Conservation (phyloP, 2,329 filamentous ascomycete genomes). For the Tolypocladium ophioglossoides region DNA sequence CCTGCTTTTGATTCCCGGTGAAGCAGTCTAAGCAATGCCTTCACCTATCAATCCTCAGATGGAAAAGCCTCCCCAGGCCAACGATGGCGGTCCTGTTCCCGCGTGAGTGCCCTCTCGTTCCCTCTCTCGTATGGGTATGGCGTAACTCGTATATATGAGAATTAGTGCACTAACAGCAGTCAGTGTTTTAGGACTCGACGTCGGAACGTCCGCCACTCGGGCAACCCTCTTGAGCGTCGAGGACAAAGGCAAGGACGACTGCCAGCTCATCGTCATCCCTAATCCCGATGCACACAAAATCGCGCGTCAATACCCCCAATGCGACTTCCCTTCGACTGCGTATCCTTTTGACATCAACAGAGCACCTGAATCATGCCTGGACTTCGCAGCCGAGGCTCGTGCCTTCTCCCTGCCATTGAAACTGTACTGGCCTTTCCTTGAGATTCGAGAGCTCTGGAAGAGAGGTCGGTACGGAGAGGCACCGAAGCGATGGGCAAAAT, state of each 20-base stretch:
- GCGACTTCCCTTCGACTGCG: background rate
- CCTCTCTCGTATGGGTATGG: background rate
- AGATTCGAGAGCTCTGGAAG: too few relatives aligned
- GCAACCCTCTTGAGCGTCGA: background rate
- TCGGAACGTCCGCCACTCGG: too few relatives aligned
- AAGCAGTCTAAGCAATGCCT: background rate
- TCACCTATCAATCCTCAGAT: background rate
- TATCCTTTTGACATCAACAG: background rate
- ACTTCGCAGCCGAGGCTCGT: too few relatives aligned
- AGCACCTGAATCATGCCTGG: background rate
- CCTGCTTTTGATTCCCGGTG: background rate
- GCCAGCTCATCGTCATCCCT: background rate
- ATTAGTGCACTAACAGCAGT: background rate
- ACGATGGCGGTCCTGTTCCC: too few relatives aligned
- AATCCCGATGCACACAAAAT: too few relatives aligned
- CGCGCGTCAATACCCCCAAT: background rate
- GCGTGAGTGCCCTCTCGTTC: background rate
- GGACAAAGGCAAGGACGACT: background rate
- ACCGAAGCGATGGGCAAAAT: too few relatives aligned
- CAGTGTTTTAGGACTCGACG: background rate
- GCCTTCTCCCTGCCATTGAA: too few relatives aligned
- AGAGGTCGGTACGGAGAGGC: too few relatives aligned
- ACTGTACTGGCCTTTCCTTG: too few relatives aligned
- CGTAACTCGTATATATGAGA: background rate
- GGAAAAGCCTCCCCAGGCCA: too few relatives aligned